Evolutionary conservation across 352 stramenopile genomes (phyloP).

Genomic region (Thalassiosira ordinaria): DNA sequence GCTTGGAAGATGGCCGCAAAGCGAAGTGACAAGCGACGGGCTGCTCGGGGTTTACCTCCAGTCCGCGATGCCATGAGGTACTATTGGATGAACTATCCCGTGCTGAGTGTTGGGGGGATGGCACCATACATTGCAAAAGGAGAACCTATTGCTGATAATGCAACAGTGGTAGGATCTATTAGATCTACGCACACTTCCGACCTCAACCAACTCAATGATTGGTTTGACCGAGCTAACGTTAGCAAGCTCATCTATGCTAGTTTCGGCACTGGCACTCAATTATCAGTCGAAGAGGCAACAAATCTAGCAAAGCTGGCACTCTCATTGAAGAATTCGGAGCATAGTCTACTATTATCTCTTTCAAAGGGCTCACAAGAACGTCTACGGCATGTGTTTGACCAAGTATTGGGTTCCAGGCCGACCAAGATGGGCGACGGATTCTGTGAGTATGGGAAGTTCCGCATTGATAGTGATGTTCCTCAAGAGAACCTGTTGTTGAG

Average conservation of each 20-base stretch:
- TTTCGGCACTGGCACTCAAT: conserved; percentile 26
- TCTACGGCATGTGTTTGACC: conserved; percentile 12
- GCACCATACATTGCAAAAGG: conserved; percentile 10
- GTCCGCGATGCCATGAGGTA: conserved; percentile 8
- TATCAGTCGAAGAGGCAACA: conserved; percentile 11
- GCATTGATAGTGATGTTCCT: conserved; percentile 26
- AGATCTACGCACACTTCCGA: neutral
- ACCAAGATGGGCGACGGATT: neutral
- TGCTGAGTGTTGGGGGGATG: conserved; percentile 28
- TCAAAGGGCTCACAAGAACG: conserved; percentile 16
- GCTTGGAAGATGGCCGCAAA: conserved; percentile 26
- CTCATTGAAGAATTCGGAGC: conserved; percentile 7
- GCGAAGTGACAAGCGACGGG: conserved; percentile 4
- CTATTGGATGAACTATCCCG: conserved; percentile 23
- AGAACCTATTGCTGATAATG: conserved; percentile 23
- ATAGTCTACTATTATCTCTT: conserved; percentile 24
- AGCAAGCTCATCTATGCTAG: conserved; percentile 22
- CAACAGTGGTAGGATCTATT: conserved; percentile 27
- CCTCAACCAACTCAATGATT: conserved; percentile 9
- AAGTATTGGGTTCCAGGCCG: conserved; percentile 13
- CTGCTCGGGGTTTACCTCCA: conserved; percentile 5
- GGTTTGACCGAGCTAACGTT: neutral
- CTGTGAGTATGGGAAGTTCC: conserved; percentile 9
- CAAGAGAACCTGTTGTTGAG: conserved; percentile 22
- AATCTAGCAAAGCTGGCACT: conserved; percentile 12